Base-by-base conservation (phyloP, 225 moss, liverwort and hornwort species). In the Lunularia cruciata region DNA sequence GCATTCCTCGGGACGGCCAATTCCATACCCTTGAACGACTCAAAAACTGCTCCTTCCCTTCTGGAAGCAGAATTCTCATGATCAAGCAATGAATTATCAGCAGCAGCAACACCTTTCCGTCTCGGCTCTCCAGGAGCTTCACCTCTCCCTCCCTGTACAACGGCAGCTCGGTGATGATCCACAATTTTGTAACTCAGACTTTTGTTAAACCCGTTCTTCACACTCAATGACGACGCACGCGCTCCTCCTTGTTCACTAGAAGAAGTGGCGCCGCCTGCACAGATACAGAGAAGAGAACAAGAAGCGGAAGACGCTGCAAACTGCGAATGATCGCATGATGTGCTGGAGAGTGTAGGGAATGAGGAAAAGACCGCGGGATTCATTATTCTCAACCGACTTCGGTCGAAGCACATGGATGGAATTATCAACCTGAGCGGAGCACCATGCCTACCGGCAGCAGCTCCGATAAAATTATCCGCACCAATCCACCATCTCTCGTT, bases 401-500 rank as follows among this genome's bases (percentile, higher is more conserved):
- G 67, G 35, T 67, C 67, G 30, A 12, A 15, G 67, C 39, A 62
- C 19, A 15, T 12, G 0, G 8, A 23, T 27, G 23, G 43, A n/a
- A 49, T 11, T 2, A 43, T 11, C 60, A 60, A 37, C 63, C 27
- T 45, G 42, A 42, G 19, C 16, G 49, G 49, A 49, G 49, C 18
- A 58, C 33, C 42, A 27, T 13, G 42, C 13, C 42, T 40, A 13
- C 43, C 45, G 4, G 10, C 27, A 5, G 27, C 43, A 18, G 16
- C 27, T 4, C 60, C 60, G n/a, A 20, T 33, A n/a, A n/a, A n/a
- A 22, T 28, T 63, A 38, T 63, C 63, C 5, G 11, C 45, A 4
- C 42, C 63, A 42, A 28, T 28, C 63, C 42, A 63, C 63, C 43
- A 63, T 63, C 45, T 45, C 63, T 63, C 63, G 37, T 63, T 40